Evolutionary conservation across 768 basidiomycete species (phyloP).

Genomic region (Suillus variegatus): DNA sequence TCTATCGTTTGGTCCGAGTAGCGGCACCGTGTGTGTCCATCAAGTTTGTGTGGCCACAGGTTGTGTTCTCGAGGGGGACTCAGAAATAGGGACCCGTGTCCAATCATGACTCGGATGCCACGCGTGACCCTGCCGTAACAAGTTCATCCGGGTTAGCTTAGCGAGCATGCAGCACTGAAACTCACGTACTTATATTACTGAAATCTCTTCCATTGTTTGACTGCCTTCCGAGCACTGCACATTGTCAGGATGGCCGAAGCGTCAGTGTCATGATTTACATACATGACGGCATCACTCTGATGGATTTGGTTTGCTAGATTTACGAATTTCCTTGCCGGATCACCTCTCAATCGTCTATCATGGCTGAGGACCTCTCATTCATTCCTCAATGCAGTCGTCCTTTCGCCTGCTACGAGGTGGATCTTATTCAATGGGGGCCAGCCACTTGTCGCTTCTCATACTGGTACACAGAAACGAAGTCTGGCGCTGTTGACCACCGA

Average conservation of each 20-base stretch:
- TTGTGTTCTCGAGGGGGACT: neutral
- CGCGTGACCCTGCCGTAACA: neutral
- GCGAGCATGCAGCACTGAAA: neutral
- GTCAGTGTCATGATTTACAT: conserved; percentile 21
- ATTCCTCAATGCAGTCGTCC: conserved; percentile 74
- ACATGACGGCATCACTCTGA: neutral
- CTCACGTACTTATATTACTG: neutral
- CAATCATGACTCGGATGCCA: neutral
- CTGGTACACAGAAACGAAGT: conserved; percentile 33
- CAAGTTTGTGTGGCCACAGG: too few species aligned
- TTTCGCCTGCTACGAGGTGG: conserved; percentile 67
- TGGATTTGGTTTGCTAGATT: conserved; percentile 31
- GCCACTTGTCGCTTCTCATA: conserved; percentile 53
- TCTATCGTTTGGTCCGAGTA: neutral
- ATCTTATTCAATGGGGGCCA: conserved; percentile 74
- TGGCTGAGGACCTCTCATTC: conserved; percentile 76
- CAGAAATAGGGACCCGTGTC: neutral
- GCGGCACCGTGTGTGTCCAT: neutral
- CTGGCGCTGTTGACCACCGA: conserved; percentile 60
- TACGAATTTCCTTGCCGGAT: conserved; percentile 56
- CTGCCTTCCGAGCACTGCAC: conserved; percentile 4
- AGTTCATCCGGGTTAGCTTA: too few species aligned
- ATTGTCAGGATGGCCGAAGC: conserved; percentile 30
- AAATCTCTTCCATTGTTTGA: neutral
- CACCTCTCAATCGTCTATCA: conserved; percentile 77